Evolutionary conservation across 2,329 filamentous ascomycete genomes (phyloP), one percentile per base, ranked within the genome.

Genomic region (Diaporthe sp.): DNA sequence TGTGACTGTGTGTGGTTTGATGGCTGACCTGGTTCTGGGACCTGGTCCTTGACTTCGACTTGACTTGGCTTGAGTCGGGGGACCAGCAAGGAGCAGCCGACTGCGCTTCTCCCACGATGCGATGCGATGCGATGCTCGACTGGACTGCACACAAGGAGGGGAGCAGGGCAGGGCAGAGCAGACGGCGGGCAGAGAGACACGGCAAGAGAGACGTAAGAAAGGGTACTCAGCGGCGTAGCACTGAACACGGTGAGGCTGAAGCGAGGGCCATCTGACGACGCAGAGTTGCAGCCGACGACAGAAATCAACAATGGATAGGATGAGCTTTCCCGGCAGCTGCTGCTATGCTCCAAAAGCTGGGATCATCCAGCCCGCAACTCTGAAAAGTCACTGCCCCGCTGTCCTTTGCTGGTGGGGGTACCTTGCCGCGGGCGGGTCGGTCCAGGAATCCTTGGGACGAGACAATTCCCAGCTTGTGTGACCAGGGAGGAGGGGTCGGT

Each of bases 231-330:
- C 64, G 64, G 45, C 45, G 64, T 67, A 28, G 33, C 64, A 67
- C 64, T 67, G 64, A 25, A 54, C 64, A 67, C 45, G 45, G 64
- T 67, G 64, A 67, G 64, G 64, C 64, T 67, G 64, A 67, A 40
- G 64, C 45, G 45, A 67, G 45, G 33, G 64, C 64, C 64, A 67
- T 67, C 64, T 67, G 64, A 67, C 64, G 64, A 67, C 64, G 64
- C 45, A 38, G 30, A 52, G 64, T 67, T 40, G 64, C 64, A 67
- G 64, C 64, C 64, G 64, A 52, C 45, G 30, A 67, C 13, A 52
- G 45, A 67, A 67, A 52, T 33, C 45, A 52, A 38, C 64, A 22
- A 52, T 19, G 64, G 45, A 67, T 52, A 67, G 64, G 64, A 67
- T 52, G 64, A 67, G 64, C 45, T 67, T 40, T 67, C 64, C 64